Evolutionary conservation across 169 alveolate species (phyloP).

Genomic region (Cystoisospora suis): DNA sequence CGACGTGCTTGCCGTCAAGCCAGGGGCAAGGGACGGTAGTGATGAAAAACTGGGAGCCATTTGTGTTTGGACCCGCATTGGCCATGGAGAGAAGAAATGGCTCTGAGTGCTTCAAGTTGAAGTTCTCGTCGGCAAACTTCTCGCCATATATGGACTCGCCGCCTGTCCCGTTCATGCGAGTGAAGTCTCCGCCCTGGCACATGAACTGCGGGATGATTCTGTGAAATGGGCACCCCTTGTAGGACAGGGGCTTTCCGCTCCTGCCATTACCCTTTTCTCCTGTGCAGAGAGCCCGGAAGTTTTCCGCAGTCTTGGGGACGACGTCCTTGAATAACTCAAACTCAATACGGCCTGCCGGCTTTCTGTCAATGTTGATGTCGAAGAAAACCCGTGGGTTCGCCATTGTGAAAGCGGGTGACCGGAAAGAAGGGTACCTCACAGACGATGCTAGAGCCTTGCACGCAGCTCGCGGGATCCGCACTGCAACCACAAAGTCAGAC

Average conservation of each 20-base stretch:
- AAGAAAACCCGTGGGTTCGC: slow-evolving; percentile 91
- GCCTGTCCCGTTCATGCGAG: slow-evolving; percentile 90
- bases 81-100: slow-evolving; percentile 97
- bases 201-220: slow-evolving; percentile 95
- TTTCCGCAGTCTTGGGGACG: slow-evolving; percentile 98
- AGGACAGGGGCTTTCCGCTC: slow-evolving; percentile 87
- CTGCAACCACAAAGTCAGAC: no score
- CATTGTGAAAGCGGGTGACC: slow-evolving; percentile 42
- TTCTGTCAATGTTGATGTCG: slow-evolving; percentile 86
- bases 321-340: slow-evolving; percentile 93
- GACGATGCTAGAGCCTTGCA: no score
- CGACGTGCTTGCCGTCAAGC: slow-evolving; percentile 97
- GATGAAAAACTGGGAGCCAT: slow-evolving; percentile 97
- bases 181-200: slow-evolving; percentile 99
- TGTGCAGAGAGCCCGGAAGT: slow-evolving; percentile 97
- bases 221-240: slow-evolving; percentile 91
- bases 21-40: slow-evolving; percentile 96
- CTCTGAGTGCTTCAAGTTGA: slow-evolving; percentile 88
- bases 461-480: no score
- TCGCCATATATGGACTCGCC: slow-evolving; percentile 93
- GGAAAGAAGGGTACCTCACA: neutral
- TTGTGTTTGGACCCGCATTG: slow-evolving; percentile 97
- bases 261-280: slow-evolving; percentile 89
- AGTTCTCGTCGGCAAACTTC: slow-evolving; percentile 94
- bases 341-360: slow-evolving; percentile 88